Evolutionary conservation across 2,329 filamentous ascomycete genomes (phyloP), one percentile per base, ranked within the genome.

Genomic region (Neobulgaria alba): DNA sequence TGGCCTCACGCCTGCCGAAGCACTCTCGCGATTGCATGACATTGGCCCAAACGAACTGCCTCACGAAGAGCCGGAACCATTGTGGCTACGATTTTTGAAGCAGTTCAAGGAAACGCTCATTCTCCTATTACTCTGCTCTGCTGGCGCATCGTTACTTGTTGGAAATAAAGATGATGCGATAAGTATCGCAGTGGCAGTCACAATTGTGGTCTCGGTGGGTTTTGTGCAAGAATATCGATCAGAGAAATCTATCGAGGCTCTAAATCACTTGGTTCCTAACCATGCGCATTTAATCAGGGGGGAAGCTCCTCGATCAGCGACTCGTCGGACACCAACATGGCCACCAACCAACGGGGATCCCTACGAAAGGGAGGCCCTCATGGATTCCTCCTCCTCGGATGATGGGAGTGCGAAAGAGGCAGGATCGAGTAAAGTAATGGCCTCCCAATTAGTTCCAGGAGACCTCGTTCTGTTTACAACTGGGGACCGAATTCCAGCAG

Each of bases 191-290:
- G 80, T 95, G 21, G 92, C 92, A 2, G 92, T 98, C 16, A 95
- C 89, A 18, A 98, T 98, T 53, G 92, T 98, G 4, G 89, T 98
- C 17, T 84, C 83, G 0, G 92, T 98, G 31, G 92, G 90, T 2
- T 98, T 98, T 54, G 79, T 96, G 38, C 92, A 98, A 61, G 92
- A 98, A 64, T 98, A 98, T 62, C 75, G 92, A 44, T 96, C 92
- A 5, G 92, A 98, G 61, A 93, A 98, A 64, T 96, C 90, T 2
- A 79, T 98, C 51, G 92, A 98, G 63, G 92, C 92, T 15, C 69
- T 98, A 52, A 95, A 85, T 58, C 86, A 92, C 55, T 69, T 98
- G 18, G 90, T 98, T 0, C 93, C 92, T 19, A 93, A 96, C 61
- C 87, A 89, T 60, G 92, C 93, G 20, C 89, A 98, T 65, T 71